Base-by-base conservation (phyloP, 2,329 filamentous ascomycete species). In the Colletotrichum sp. region DNA sequence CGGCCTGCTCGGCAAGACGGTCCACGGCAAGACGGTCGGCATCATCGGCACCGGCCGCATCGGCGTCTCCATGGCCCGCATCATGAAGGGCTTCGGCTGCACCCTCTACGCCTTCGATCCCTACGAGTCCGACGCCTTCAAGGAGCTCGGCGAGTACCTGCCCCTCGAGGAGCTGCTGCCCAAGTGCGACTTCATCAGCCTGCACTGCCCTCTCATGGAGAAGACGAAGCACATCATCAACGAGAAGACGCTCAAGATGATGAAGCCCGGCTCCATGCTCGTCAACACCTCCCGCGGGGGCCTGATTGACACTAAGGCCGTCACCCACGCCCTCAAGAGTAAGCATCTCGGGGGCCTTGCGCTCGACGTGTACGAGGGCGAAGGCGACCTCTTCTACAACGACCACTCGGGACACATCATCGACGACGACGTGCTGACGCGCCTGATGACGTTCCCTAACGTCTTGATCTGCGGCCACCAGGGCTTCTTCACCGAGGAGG, bases 251-350 rank as follows among this genome's bases (percentile, higher is more conserved):
- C 83, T 94, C 28, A 80, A 82, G 6, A 80, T 85, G 77, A 92
- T 94, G 87, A 93, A 93, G 82, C 81, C 83, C 9, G 91, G 89
- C 2, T 91, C 89, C 1, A 85, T 94, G 82, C 84, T 94, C 36
- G 87, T 94, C 78, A 94, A 94, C 83, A 94, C 93, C 1, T 93
- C 92, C 5, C 90, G 93, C 3, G 93, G 93, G 25, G 92, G 89
- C 3, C 84, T 94, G 69, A 87, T 94, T 75, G 86, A 93, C 80
- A 93, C 91, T 1, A 83, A 84, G 34, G 89, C 91, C 13, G 88
- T 93, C 72, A 90, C 93, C 71, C 84, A 87, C 27, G 90, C 91
- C 15, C 87, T 94, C 75, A 94, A 94, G 85, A 86, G 81, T 48
- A 87, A 86, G n/a, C 88, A 88, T 28, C 85, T 94, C 3, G 91